These are phyloP conservation scores for Rhizopogon salebrosus DNA, from an alignment of 768 basidiomycete species.

Conservation along the genomic window DNA sequence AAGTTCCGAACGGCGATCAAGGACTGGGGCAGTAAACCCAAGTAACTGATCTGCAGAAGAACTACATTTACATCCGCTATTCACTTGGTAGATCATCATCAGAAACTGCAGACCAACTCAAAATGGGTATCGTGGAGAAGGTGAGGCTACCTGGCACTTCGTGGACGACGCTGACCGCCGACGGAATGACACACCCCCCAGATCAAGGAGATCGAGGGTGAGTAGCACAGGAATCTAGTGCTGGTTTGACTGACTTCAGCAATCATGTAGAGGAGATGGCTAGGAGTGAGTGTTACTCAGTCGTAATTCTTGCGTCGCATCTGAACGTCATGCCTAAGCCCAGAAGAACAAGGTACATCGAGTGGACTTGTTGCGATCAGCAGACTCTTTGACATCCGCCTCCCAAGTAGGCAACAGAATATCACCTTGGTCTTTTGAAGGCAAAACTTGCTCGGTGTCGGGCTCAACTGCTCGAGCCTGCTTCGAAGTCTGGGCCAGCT, in stretches of 20 bases:
- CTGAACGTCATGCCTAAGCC: conserved; percentile 37
- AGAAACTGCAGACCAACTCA: conserved; percentile 13
- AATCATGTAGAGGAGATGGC: conserved; percentile 84
- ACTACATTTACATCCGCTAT: background rate
- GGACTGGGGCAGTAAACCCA: no score
- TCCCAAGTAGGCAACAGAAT: conserved; percentile 74
- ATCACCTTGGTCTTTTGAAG: conserved; percentile 89
- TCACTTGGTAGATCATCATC: background rate
- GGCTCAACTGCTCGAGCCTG: conserved; percentile 89
- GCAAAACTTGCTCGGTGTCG: conserved; percentile 94
- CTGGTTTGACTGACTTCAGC: background rate
- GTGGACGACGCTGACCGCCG: background rate
- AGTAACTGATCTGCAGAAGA: background rate
- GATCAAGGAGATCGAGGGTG: conserved; percentile 97
- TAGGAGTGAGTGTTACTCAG: conserved; percentile 60
- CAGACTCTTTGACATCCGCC: conserved; percentile 7
- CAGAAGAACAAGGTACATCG: conserved; percentile 89
- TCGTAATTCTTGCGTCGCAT: conserved; percentile 1
- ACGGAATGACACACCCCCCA: conserved; percentile 23
- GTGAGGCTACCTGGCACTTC: conserved; percentile 27
- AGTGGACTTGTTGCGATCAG: conserved; percentile 1
- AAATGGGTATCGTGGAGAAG: conserved; percentile 95
- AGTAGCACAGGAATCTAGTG: conserved; percentile 21
- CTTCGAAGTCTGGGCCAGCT: conserved; percentile 72
- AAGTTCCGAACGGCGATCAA: no score